Evolutionary conservation across 352 stramenopile genomes (phyloP).

Genomic region (Phytophthora lateralis): DNA sequence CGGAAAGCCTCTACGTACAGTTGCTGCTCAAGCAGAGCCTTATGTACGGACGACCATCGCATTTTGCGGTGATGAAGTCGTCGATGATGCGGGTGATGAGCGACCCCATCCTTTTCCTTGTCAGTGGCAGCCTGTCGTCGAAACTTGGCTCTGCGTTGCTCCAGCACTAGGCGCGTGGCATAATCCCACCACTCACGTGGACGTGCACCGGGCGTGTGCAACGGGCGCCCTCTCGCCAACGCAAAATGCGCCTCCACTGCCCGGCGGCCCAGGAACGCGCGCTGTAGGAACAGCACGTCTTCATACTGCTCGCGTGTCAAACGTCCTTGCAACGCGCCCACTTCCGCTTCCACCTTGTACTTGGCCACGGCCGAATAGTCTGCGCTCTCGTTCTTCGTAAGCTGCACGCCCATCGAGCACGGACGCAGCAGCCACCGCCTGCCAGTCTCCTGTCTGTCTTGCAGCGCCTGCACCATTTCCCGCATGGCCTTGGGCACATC

Average conservation of each 20-base stretch:
- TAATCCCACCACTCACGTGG: constrained; percentile 86
- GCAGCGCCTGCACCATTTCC: constrained; percentile 54
- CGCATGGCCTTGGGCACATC: constrained; percentile 50
- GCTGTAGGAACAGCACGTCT: constrained; percentile 76
- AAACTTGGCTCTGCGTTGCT: constrained; percentile 37
- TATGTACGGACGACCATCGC: constrained; percentile 68
- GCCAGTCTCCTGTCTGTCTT: background rate
- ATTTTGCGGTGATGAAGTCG: constrained; percentile 36
- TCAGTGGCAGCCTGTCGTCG: constrained; percentile 12
- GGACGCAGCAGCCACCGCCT: constrained; percentile 58
- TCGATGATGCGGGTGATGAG: constrained; percentile 10
- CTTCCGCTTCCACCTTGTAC: constrained; percentile 62
- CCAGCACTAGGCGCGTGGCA: constrained; percentile 49
- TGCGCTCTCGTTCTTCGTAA: constrained; percentile 83
- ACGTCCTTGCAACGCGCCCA: constrained; percentile 50
- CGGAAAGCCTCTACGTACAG: constrained; percentile 67
- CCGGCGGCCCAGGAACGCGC: constrained; percentile 61
- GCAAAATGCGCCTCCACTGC: constrained; percentile 76
- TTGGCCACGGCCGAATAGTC: constrained; percentile 73
- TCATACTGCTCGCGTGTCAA: constrained; percentile 84
- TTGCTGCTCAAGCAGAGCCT: constrained; percentile 55
- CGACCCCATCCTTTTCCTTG: constrained; percentile 1
- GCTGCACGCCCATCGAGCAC: constrained; percentile 56
- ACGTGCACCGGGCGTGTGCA: constrained; percentile 43
- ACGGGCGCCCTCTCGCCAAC: constrained; percentile 56